Base-by-base conservation (phyloP, 2,329 filamentous ascomycete genomes). In the Aspergillus neotritici region DNA sequence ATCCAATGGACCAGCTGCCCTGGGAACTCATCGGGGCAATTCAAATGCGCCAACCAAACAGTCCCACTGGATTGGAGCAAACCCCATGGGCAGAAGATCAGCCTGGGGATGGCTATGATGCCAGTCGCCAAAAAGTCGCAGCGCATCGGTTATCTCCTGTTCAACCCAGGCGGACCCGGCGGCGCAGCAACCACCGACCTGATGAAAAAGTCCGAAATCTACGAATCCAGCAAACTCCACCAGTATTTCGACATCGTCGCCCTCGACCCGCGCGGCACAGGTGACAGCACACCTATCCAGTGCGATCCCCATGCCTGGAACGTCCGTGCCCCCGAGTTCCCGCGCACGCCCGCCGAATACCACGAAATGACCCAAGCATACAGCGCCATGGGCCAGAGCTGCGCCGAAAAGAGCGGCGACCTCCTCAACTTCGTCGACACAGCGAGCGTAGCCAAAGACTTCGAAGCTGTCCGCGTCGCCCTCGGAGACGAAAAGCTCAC, bases 341-440 rank as follows among this genome's bases (percentile, higher is more conserved):
- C 70, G 3, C 60, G 56, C 33, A 71, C 66, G 1, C 51, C 66
- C 17, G 56, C 56, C 3, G 61, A 68, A 36, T 69, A 63, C 41
- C 55, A 69, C 13, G 49, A 54, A 12, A 50, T 74, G 9, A 54
- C 69, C 4, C 52, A 60, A 7, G 62, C 67, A 48, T 73, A 70
- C 53, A 59, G 58, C 42, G 57, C 59, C 2, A 52, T 73, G 4
- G 69, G 63, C 7, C 55, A 64, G 32, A 70, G 63, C 48, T 74
- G 72, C 48, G 49, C 53, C 3, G 51, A 66, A 7, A 44, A 63
- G 34, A 72, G 67, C 1, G 70, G 71, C 0, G 53, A 55, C 2
- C 44, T 73, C 1, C 40, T 74, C 38, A 59, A 69, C 21, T 66
- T 69, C 48, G 50, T 75, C 25, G 70, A 74, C 50, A 72, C 70